These are phyloP conservation scores for Psilocybe tampanensis DNA, from an alignment of 768 basidiomycete species.

Conservation along the genomic window DNA sequence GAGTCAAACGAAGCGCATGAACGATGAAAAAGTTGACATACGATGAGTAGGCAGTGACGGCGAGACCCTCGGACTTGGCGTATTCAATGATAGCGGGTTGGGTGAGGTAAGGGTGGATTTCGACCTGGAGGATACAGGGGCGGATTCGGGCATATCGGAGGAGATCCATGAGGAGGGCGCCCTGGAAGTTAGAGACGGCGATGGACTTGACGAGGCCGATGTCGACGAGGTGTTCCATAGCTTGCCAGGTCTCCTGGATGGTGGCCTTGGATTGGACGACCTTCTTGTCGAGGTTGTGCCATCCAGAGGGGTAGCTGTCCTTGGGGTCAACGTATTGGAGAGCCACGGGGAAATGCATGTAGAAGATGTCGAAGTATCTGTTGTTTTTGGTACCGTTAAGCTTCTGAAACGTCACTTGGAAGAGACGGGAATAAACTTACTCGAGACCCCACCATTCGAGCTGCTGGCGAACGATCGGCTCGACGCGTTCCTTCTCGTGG, in stretches of 20 bases:
- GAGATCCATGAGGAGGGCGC: slow-evolving; percentile 72
- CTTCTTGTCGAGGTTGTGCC: slow-evolving; percentile 74
- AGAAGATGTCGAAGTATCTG: slow-evolving; percentile 75
- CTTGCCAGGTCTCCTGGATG: slow-evolving; percentile 82
- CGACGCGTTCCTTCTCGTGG: slow-evolving; percentile 77
- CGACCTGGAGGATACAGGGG: slow-evolving; percentile 72
- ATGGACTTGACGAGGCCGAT: slow-evolving; percentile 75
- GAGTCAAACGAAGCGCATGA: slow-evolving; percentile 10
- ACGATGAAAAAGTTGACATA: slow-evolving; percentile 24
- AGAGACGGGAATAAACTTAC: slow-evolving; percentile 18
- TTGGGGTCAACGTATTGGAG: slow-evolving; percentile 78
- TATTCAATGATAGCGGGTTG: slow-evolving; percentile 58
- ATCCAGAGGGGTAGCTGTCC: slow-evolving; percentile 81
- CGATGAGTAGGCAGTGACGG: slow-evolving; percentile 67
- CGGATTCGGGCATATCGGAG: slow-evolving; percentile 75
- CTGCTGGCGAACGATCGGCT: slow-evolving; percentile 45
- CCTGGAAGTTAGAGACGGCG: slow-evolving; percentile 76
- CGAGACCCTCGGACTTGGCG: slow-evolving; percentile 58
- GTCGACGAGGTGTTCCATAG: slow-evolving; percentile 80
- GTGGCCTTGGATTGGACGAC: slow-evolving; percentile 69
- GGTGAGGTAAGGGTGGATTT: slow-evolving; percentile 72
- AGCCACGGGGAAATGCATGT: slow-evolving; percentile 86
- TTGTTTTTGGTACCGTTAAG: not conserved
- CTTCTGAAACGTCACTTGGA: not conserved
- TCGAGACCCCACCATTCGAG: slow-evolving; percentile 83